A percentile compares a stretch with the other conserved stretches of the same genome.
Evolutionary conservation across 2,329 filamentous ascomycete genomes (phyloP).

Genomic region (Penicillium griseofulvum): DNA sequence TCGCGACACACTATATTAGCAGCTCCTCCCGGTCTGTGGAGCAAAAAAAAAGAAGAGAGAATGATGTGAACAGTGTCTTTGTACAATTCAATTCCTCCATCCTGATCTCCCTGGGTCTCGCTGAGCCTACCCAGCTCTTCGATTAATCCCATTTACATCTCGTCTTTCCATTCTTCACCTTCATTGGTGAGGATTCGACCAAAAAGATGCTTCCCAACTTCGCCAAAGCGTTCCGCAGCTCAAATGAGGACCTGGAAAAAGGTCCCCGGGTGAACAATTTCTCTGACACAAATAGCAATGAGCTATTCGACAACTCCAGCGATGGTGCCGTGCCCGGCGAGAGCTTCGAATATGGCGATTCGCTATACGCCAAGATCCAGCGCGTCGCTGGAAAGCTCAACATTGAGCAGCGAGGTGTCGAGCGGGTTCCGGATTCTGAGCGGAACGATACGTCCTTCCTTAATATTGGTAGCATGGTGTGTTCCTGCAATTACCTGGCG

Average conservation of each 20-base stretch:
- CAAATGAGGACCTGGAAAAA: slow-evolving; percentile 35
- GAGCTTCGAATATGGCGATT: slow-evolving; percentile 57
- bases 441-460: slow-evolving; percentile 62
- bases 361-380: slow-evolving; percentile 58
- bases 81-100: slow-evolving; percentile 3
- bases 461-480: slow-evolving; percentile 70
- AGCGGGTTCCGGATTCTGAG: slow-evolving; percentile 69
- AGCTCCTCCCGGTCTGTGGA: slow-evolving; percentile 13
- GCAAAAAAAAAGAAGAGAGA: slow-evolving; percentile 20
- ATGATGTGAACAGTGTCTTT: slow-evolving; percentile 20
- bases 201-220: slow-evolving; percentile 14
- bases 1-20: slow-evolving; percentile 19
- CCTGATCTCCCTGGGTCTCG: slow-evolving; percentile 16
- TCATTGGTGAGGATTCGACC: slow-evolving; percentile 12
- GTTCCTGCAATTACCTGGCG: slow-evolving; percentile 26
- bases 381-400: slow-evolving; percentile 63
- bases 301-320: slow-evolving; percentile 14
- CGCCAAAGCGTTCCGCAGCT: slow-evolving; percentile 20
- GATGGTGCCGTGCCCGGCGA: slow-evolving; percentile 56
- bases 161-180: slow-evolving; percentile 12
- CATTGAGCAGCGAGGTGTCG: slow-evolving; percentile 72
- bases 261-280: slow-evolving; percentile 29
- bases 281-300: slow-evolving; percentile 32
- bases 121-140: slow-evolving; percentile 23
- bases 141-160: slow-evolving; percentile 2